A percentile compares a stretch with the other conserved stretches of the same genome.
These are phyloP conservation scores for Rosa lucieae DNA, from an alignment of 306 rosid species.

Conservation along the genomic window DNA sequence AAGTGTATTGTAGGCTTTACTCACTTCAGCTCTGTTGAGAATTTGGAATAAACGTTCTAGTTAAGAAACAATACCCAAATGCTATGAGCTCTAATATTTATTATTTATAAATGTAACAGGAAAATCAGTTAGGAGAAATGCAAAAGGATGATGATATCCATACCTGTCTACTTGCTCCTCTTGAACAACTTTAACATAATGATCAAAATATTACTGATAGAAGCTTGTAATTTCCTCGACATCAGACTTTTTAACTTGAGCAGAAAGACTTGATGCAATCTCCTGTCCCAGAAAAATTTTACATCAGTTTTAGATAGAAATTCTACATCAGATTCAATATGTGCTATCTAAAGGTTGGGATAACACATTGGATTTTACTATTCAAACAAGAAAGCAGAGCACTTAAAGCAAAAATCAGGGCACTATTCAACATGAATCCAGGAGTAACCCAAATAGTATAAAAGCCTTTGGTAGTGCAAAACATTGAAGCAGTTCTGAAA, in stretches of 20 bases:
- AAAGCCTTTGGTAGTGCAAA: not conserved
- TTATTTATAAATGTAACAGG: no score
- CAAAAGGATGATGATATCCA: not conserved
- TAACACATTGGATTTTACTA: not conserved
- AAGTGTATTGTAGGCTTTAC: conserved; percentile 79
- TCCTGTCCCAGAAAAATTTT: conserved; percentile 44
- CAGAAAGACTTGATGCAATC: conserved; percentile 68
- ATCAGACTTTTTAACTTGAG: conserved; percentile 78
- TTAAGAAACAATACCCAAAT: not conserved
- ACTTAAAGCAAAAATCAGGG: not conserved
- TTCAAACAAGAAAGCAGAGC: not conserved
- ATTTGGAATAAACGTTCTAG: not conserved
- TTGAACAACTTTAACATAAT: conserved; percentile 41
- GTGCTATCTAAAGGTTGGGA: not conserved
- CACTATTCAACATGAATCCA: no score
- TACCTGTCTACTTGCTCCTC: conserved; percentile 62
- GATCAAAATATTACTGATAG: conserved; percentile 88
- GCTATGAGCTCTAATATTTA: not conserved
- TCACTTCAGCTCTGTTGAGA: conserved; percentile 79
- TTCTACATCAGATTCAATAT: conserved; percentile 7
- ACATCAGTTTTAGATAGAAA: no score
- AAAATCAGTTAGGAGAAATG: not conserved
- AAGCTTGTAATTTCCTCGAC: conserved; percentile 86
- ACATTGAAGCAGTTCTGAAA: not conserved
- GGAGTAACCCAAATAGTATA: no score